phyloP scores from a whole-genome alignment of 2,329 filamentous ascomycete genomes.

The Xylaria digitata region DNA sequence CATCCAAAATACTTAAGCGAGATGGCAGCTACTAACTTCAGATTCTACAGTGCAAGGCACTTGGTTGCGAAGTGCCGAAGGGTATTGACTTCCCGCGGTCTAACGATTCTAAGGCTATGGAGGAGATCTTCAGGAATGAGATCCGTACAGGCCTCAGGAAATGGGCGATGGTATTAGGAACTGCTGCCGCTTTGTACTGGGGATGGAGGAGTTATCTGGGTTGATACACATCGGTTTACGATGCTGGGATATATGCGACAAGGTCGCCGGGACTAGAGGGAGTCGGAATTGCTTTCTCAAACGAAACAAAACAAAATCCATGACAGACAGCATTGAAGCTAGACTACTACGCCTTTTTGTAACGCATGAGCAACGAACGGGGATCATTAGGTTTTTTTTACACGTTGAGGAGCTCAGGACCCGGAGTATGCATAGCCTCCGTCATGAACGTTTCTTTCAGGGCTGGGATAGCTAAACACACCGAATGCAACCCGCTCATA shows the following conservation, averaged over 20 bases:
- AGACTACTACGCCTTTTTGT: background rate
- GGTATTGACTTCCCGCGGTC: constrained; percentile 41
- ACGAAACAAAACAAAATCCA: background rate
- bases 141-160: constrained; percentile 38
- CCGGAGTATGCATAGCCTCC: background rate
- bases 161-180: constrained; percentile 40
- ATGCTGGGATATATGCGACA: constrained; percentile 3
- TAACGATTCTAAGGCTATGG: constrained; percentile 44
- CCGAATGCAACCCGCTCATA: background rate
- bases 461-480: background rate
- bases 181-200: constrained; percentile 30
- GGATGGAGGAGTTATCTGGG: constrained; percentile 31
- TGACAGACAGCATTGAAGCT: background rate
- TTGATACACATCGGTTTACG: constrained; percentile 5
- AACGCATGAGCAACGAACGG: background rate
- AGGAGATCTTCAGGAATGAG: constrained; percentile 41
- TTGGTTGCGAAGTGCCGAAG: constrained; percentile 40
- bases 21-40: background rate
- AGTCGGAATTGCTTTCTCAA: background rate
- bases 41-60: constrained; percentile 36
- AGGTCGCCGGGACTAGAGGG: background rate
- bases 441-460: background rate
- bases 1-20: background rate
- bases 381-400: constrained; percentile 1
- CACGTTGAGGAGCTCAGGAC: constrained; percentile 18